Conservation (phyloP, 169 alveolate genomes). For the Cardiosporidium cionae region DNA sequence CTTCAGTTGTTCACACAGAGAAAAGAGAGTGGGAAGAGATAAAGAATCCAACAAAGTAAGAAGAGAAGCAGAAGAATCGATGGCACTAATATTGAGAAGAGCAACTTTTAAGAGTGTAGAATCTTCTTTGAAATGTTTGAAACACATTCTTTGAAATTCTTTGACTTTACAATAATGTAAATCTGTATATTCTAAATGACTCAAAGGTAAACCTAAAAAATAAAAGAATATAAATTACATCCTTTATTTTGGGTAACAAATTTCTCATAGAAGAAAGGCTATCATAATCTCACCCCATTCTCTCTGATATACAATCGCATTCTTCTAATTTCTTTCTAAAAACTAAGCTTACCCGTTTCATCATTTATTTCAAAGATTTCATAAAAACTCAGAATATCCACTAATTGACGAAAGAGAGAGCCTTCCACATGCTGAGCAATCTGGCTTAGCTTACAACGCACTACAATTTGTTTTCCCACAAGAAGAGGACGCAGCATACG, state of each 20-base stretch:
- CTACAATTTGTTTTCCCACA: constrained; percentile 29
- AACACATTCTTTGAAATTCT: neutral
- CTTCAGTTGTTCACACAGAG: neutral
- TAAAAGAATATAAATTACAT: too few species aligned
- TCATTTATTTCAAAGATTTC: constrained; percentile 43
- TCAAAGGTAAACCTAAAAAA: neutral
- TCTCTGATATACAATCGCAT: neutral
- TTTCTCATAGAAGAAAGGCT: too few species aligned
- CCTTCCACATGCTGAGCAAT: neutral
- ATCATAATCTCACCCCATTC: too few species aligned
- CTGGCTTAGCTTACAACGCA: neutral
- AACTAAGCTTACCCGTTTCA: constrained; percentile 33
- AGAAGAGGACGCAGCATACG: constrained; percentile 40
- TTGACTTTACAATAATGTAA: neutral
- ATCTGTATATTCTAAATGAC: neutral
- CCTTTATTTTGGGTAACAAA: too few species aligned
- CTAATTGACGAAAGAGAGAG: constrained; percentile 11
- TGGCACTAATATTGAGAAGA: neutral
- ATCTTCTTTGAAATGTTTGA: neutral
- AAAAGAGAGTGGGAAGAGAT: neutral
- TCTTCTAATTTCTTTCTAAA: neutral
- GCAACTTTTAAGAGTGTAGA: neutral
- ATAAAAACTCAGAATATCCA: constrained; percentile 28
- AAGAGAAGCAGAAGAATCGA: neutral
- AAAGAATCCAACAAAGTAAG: neutral